Conservation (phyloP, 768 basidiomycete species). For the Phylloporus sp. region DNA sequence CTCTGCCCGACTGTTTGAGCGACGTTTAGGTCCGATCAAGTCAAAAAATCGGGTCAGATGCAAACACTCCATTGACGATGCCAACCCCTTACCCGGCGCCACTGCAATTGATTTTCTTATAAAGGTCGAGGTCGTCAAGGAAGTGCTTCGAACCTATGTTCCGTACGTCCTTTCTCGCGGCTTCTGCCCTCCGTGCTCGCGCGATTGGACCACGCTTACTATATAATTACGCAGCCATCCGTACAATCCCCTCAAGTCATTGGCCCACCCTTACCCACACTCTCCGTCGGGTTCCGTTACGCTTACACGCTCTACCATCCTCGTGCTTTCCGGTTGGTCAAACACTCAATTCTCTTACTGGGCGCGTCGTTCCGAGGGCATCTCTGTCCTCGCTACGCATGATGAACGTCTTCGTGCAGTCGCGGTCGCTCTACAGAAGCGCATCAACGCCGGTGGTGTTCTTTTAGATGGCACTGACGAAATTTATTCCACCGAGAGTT, state of each 20-base stretch:
- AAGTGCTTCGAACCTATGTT: constrained; percentile 45
- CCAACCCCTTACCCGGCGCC: constrained; percentile 32
- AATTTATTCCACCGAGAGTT: constrained; percentile 29
- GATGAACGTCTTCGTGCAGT: constrained; percentile 41
- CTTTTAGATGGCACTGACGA: constrained; percentile 27
- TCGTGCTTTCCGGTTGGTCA: constrained; percentile 49
- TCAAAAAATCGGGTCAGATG: constrained; percentile 32
- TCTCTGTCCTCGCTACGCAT: constrained; percentile 42
- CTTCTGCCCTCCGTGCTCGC: constrained; percentile 3
- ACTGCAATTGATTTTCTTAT: constrained; percentile 49
- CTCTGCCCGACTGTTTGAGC: constrained; percentile 44
- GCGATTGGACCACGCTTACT: constrained; percentile 20
- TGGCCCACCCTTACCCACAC: constrained; percentile 37
- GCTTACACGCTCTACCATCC: constrained; percentile 45
- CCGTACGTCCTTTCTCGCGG: constrained; percentile 35
- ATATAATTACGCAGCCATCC: constrained; percentile 39
- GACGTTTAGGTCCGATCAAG: constrained; percentile 40
- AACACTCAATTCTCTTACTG: constrained; percentile 54
- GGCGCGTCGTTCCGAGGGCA: constrained; percentile 49
- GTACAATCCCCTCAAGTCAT: constrained; percentile 49
- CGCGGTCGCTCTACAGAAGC: constrained; percentile 38
- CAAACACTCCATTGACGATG: constrained; percentile 28
- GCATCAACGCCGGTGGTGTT: constrained; percentile 34
- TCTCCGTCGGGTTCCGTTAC: constrained; percentile 43
- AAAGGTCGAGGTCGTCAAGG: constrained; percentile 51